Evolutionary conservation across 148 eudicot genomes (phyloP), one percentile per base, ranked within the genome.

Genomic region (Diospyros kaki): DNA sequence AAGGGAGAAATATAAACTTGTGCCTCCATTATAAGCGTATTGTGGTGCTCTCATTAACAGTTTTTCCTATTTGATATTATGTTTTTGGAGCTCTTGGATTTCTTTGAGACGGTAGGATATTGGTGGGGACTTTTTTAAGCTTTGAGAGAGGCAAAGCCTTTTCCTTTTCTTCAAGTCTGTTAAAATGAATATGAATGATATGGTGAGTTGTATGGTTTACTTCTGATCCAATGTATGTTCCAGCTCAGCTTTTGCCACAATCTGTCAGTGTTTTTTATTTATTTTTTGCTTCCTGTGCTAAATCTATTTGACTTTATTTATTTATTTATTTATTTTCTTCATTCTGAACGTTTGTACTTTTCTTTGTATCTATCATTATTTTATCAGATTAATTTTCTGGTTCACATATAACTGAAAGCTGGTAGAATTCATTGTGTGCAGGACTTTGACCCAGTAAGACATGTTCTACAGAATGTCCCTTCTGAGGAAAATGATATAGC

Each of bases 381-480:
- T 50, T 48, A 54, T 67, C 17, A 39, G 28, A 28, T 28, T 28
- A 28, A 28, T 14, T 66, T 38, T 42, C 43, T 7, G 58, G 55
- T 46, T 64, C 53, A 79, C 6, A 6, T 46, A 59, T 58, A 2
- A 54, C 77, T 69, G 67, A 83, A 46, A 58, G 71, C 50, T 68
- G 28, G 69, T 71, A 15, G 56, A 64, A 12, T 44, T 65, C 46
- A 60, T 5, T 73, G 50, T 73, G 41, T 76, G 65, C 86, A 94
- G 98, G 87, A 86, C 15, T 95, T 95, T 86, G 98, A 95, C 85
- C 92, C 98, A 15, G 83, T 95, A 28, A 82, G 85, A 78, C 81
- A 92, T 74, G 75, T 86, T 64, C 71, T 95, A 53, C 86, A 87
- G 77, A 84, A 88, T 76, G 80, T 86, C 66, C 97, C 96, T 48